Evolutionary conservation across 805 yeast genomes (phyloP), one percentile per base, ranked within the genome.

Genomic region (Saccharomyces paradoxus): DNA sequence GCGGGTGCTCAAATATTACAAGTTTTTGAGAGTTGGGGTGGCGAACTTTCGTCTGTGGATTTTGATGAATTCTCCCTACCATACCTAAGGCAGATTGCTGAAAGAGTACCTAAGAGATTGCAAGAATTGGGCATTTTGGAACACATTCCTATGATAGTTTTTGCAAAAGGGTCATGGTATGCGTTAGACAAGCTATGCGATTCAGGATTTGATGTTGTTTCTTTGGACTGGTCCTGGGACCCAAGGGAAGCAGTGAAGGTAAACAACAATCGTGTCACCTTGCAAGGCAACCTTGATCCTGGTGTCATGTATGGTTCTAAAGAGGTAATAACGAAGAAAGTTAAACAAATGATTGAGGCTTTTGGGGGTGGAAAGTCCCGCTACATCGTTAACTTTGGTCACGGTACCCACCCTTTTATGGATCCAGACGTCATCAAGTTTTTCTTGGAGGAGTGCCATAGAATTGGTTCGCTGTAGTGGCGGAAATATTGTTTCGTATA

Each of bases 1-100:
- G 99, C 99, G 1, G 99, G 99, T 62, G 98, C 98, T 37, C 99
- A 94, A 75, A 90, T 94, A 84, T 78, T 94, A 57, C 99, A 94
- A 73, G 90, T 94, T 37, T 94, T 94, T 67, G 99, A 94, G 68
- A 87, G 96, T 41, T 91, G 97, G 96, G 99, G 96, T 55, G 96
- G 98, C 51, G 98, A 94, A 73, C 78, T 94, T 55, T 94, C 96
- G 1, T 96, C 97, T 12, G 75, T 75, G 52, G 99, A 94, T 65
- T 94, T 92, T 72, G 78, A 79, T 58, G 91, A 87, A 69, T 94
- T 90, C 71, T 85, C 95, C 3, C 79, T 92, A 64, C 98, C 98
- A 2, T 94, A 89, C 68, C 75, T 94, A 64, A 80, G 78, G 59
- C 88, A 88, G 67, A 91, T 92, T 55, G 80, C 88, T 28, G 72